Conservation (phyloP, 2,329 filamentous ascomycete species). For the Pseudogymnoascus sp. region DNA sequence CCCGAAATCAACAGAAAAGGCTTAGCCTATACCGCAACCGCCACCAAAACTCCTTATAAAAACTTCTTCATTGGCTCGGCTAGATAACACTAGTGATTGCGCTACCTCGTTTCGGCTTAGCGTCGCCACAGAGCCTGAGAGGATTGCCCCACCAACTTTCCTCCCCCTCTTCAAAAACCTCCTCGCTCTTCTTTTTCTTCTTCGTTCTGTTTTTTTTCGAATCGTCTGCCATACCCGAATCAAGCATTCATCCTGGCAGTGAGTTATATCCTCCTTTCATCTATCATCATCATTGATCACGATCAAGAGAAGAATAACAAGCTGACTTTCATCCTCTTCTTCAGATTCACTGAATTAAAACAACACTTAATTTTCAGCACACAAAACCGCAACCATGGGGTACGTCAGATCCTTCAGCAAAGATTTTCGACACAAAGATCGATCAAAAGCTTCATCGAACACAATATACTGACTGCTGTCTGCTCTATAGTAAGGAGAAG, state of each 20-base stretch:
- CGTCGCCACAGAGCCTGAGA: conserved; percentile 5
- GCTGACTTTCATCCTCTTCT: neutral
- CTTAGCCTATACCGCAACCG: neutral
- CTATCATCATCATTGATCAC: neutral
- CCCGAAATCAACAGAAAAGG: conserved; percentile 7
- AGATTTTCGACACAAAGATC: conserved; percentile 16
- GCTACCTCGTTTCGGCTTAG: neutral
- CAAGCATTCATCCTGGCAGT: conserved; percentile 12
- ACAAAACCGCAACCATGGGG: conserved; percentile 29
- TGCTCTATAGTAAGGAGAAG: conserved; percentile 74
- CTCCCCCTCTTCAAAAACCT: conserved; percentile 11
- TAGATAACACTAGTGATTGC: conserved; percentile 6
- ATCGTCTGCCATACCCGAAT: conserved; percentile 12
- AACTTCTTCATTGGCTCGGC: neutral
- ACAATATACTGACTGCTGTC: conserved; percentile 22
- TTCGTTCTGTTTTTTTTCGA: conserved; percentile 11
- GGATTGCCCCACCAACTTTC: conserved; percentile 11
- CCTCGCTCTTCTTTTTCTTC: conserved; percentile 11
- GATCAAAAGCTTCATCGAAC: conserved; percentile 16
- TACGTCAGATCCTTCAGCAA: conserved; percentile 21
- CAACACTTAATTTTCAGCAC: conserved; percentile 9
- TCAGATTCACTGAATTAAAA: conserved; percentile 8
- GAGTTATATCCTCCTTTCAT: neutral
- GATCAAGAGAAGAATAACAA: neutral
- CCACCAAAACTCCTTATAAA: conserved; percentile 2